Evolutionary conservation across 441 rosid genomes (phyloP).

Genomic region (Sinapis alba): DNA sequence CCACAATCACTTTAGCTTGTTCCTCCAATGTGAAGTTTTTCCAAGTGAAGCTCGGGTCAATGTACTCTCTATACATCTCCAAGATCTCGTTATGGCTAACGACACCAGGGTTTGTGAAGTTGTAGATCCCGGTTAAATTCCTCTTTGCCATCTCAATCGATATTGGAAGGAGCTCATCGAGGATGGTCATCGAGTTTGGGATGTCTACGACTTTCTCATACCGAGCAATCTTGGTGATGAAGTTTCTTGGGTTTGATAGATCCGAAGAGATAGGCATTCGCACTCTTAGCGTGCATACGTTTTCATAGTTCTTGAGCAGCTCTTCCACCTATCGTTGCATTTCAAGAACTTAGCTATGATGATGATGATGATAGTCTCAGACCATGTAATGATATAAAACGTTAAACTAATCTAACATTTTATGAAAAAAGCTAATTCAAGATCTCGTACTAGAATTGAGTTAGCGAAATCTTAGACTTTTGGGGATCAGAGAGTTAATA

Average conservation of each 20-base stretch:
- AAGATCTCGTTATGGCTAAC: constrained; percentile 91
- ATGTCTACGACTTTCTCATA: constrained; percentile 89
- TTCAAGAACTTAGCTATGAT: not conserved
- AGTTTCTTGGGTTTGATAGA: constrained; percentile 79
- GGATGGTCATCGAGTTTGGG: constrained; percentile 92
- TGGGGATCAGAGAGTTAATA: not conserved
- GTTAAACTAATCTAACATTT: constrained; percentile 3
- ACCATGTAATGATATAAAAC: not conserved
- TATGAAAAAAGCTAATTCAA: constrained; percentile 1
- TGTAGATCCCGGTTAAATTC: constrained; percentile 89
- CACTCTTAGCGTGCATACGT: constrained; percentile 82
- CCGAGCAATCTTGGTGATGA: constrained; percentile 82
- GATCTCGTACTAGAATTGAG: not conserved
- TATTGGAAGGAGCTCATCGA: constrained; percentile 85
- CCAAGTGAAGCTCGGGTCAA: constrained; percentile 74
- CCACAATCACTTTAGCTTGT: constrained; percentile 87
- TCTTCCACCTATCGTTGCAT: constrained; percentile 63
- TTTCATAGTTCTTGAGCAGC: constrained; percentile 78
- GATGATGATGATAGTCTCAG: not conserved
- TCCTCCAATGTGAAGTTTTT: constrained; percentile 85
- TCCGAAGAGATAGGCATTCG: constrained; percentile 93
- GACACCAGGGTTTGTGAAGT: constrained; percentile 89
- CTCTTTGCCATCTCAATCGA: constrained; percentile 95
- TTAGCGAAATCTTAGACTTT: not conserved
- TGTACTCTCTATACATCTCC: constrained; percentile 73